Base-by-base conservation (phyloP, 805 yeast genomes). In the Starmerella stellata region DNA sequence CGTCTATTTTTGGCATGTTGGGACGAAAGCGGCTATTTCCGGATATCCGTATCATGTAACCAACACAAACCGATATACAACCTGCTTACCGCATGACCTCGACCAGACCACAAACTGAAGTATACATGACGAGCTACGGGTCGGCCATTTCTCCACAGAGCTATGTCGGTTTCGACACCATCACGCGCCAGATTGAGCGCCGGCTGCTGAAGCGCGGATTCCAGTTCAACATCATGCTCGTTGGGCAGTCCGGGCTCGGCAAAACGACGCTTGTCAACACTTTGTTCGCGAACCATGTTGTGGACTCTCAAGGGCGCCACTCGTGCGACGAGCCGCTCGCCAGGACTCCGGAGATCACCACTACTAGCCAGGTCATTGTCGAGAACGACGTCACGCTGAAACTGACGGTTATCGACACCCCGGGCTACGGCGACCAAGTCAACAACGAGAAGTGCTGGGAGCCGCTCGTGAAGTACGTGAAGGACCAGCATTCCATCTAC, bases 401-500 rank as follows among this genome's bases (percentile, higher is more conserved):
- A 52, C 64, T 90, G 46, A 85, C 82, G 52, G 74, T 90, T 40
- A 80, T 90, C 55, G 98, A 90, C 57, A 90, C 98, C 3, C 96
- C 96, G 17, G 96, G 96, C 14, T 90, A 82, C 65, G 96, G 95
- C 30, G 98, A 90, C 65, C 94, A 80, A 62, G 78, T 90, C 49
- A 80, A 83, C 63, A 85, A 85, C 60, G 92, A 80, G 52, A 79
- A 78, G 60, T 83, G 93, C 61, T 87, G 95, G 95, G 96, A 85
- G 52, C 95, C 95, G 38, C 75, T 85, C 45, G 76, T 85, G 47
- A 82, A 81, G 61, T 85, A 83, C 62, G 81, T 85, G 57, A 85
- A 85, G 62, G 95, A 85, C 60, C 95, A 85, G 62, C 93, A 85
- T 59, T 78, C 92, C 32, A 75, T 75, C 52, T 85, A 79, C 59